These are phyloP conservation scores for Discostella pseudostelligera DNA, from an alignment of 108 stramenopile species.

Conservation along the genomic window DNA sequence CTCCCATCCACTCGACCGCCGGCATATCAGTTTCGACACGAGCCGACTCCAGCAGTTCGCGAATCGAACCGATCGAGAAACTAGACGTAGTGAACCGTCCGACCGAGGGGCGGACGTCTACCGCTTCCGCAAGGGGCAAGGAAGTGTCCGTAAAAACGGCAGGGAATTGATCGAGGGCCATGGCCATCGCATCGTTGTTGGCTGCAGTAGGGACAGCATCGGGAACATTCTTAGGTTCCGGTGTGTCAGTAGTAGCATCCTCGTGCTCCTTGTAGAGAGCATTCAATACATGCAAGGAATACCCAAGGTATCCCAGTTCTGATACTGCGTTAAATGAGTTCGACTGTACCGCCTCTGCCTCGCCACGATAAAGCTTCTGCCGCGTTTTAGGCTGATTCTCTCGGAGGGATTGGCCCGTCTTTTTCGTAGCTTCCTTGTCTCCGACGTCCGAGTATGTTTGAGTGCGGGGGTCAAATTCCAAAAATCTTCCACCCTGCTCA, in stretches of 20 bases:
- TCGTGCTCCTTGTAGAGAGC: background rate
- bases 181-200: background rate
- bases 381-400: slow-evolving; percentile 65
- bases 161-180: slow-evolving; percentile 1
- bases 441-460: slow-evolving; percentile 67
- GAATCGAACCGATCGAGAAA: background rate
- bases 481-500: slow-evolving; percentile 46
- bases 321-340: background rate
- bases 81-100: slow-evolving; percentile 1
- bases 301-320: background rate
- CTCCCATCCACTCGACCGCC: background rate
- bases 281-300: background rate
- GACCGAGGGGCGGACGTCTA: background rate
- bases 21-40: background rate
- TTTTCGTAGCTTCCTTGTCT: slow-evolving; percentile 69
- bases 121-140: background rate
- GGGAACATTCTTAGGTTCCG: background rate
- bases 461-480: slow-evolving; percentile 53
- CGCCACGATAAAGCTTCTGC: slow-evolving; percentile 19
- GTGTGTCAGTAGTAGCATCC: background rate
- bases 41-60: slow-evolving; percentile 3
- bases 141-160: background rate
- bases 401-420: slow-evolving; percentile 78
- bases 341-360: background rate
- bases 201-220: background rate